Evolutionary conservation across 2,329 filamentous ascomycete species (phyloP).

Genomic region (Keithomyces neogunnii): DNA sequence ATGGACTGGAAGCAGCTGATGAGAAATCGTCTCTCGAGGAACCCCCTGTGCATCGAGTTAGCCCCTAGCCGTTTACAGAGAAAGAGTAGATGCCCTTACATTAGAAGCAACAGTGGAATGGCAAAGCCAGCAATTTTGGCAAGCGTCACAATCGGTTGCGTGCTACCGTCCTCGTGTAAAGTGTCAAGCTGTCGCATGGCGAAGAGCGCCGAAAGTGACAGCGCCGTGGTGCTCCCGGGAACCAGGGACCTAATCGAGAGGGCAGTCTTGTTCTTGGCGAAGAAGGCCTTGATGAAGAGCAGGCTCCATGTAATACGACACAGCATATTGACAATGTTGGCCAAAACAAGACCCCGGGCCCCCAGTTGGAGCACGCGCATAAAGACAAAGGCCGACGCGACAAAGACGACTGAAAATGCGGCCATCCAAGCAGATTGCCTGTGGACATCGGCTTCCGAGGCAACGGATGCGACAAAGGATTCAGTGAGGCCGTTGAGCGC

Average conservation of each 20-base stretch:
- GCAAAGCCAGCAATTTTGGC: constrained; percentile 41
- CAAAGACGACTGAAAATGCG: constrained; percentile 70
- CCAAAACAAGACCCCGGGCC: constrained; percentile 71
- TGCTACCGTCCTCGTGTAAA: constrained; percentile 12
- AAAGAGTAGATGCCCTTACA: constrained; percentile 43
- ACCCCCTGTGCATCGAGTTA: constrained; percentile 29
- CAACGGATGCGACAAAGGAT: constrained; percentile 85
- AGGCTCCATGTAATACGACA: constrained; percentile 77
- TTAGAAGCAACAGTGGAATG: constrained; percentile 40
- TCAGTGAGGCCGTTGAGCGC: constrained; percentile 88
- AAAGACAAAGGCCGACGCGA: constrained; percentile 63
- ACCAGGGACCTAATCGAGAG: constrained; percentile 19
- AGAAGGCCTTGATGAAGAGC: constrained; percentile 61
- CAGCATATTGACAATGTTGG: constrained; percentile 85
- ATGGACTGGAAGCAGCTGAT: constrained; percentile 40
- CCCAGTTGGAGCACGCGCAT: constrained; percentile 62
- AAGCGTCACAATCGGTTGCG: constrained; percentile 25
- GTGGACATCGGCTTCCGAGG: constrained; percentile 65
- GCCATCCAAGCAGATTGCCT: constrained; percentile 78
- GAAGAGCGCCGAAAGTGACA: constrained; percentile 18
- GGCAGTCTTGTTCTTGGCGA: constrained; percentile 35
- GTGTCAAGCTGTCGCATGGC: constrained; percentile 18
- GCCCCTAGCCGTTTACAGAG: constrained; percentile 10
- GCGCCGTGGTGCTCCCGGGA: constrained; percentile 17
- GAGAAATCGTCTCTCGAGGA: constrained; percentile 47